phyloP scores from a whole-genome alignment of 371 early-diverging fungal species.

The Gilbertella persicaria region DNA sequence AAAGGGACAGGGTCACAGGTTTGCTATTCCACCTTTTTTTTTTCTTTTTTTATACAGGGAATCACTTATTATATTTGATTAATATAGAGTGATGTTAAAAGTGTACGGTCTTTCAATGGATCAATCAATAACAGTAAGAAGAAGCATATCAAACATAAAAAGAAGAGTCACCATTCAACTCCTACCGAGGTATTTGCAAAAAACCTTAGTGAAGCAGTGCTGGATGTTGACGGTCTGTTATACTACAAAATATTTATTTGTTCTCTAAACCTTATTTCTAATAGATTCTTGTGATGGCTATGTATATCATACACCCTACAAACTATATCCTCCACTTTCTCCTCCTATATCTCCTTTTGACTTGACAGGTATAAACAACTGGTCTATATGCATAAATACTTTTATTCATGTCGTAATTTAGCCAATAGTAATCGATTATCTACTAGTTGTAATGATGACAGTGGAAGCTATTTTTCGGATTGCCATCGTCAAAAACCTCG shows the following conservation, averaged over 20 bases:
- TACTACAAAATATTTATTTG: not conserved
- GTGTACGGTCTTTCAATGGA: conserved; percentile 16
- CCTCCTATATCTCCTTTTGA: conserved; percentile 17
- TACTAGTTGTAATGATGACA: not conserved
- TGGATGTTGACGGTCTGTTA: conserved; percentile 49
- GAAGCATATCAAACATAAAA: conserved; percentile 9
- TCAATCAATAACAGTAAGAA: conserved; percentile 11
- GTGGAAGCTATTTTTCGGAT: conserved; percentile 11
- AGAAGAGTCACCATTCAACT: conserved; percentile 9
- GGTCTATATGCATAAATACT: not conserved
- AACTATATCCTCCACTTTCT: conserved; percentile 24
- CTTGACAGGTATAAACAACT: conserved; percentile 4
- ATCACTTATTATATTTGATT: conserved; percentile 3
- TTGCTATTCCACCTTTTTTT: not conserved
- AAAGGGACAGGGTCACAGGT: conserved; percentile 16
- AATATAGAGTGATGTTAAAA: conserved; percentile 16
- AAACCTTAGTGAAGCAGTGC: conserved; percentile 48
- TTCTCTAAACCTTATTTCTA: not conserved
- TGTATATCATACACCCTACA: conserved; percentile 29
- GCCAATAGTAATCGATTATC: not conserved
- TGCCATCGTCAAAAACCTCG: conserved; percentile 18
- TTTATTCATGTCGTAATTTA: not conserved
- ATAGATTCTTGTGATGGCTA: conserved; percentile 45
- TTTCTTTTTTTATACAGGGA: not conserved
- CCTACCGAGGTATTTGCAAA: conserved; percentile 50